phyloP scores from a whole-genome alignment of 1,284 basidiomycete species.

The Leccinum angustisporum region DNA sequence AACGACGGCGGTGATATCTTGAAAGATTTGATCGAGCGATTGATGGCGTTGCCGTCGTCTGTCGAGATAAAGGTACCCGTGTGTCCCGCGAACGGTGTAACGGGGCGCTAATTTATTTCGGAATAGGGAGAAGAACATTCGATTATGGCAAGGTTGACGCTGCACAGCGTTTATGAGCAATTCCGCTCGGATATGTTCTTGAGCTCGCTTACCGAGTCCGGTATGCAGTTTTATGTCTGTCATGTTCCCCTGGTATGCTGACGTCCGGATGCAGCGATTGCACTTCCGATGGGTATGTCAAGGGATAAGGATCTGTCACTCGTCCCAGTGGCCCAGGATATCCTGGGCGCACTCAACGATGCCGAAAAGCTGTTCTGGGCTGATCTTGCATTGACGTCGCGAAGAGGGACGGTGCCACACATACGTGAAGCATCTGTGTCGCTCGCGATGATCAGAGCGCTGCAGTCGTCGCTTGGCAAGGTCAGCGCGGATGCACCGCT shows the following conservation, averaged over 20 bases:
- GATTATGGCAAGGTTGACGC: conserved; percentile 65
- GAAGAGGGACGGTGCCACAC: conserved; percentile 63
- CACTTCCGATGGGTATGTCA: conserved; percentile 78
- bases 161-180: conserved; percentile 72
- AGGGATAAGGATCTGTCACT: conserved; percentile 42
- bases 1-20: conserved; percentile 59
- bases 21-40: conserved; percentile 60
- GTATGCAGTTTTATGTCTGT: conserved; percentile 51
- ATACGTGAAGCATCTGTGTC: conserved; percentile 71
- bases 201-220: conserved; percentile 83
- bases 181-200: conserved; percentile 86
- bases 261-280: conserved; percentile 57
- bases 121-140: conserved; percentile 69
- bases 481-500: conserved; percentile 48
- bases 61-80: conserved; percentile 58
- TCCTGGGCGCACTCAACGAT: conserved; percentile 58
- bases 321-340: conserved; percentile 54
- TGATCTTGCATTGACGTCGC: conserved; percentile 57
- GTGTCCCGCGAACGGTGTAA: no score
- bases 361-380: conserved; percentile 72
- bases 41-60: conserved; percentile 58
- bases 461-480: conserved; percentile 59
- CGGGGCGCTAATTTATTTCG: no score
- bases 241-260: not conserved
- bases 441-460: conserved; percentile 33